phyloP scores from a whole-genome alignment of 176 grass and related monocot genomes.

The Oryza rufipogon region DNA sequence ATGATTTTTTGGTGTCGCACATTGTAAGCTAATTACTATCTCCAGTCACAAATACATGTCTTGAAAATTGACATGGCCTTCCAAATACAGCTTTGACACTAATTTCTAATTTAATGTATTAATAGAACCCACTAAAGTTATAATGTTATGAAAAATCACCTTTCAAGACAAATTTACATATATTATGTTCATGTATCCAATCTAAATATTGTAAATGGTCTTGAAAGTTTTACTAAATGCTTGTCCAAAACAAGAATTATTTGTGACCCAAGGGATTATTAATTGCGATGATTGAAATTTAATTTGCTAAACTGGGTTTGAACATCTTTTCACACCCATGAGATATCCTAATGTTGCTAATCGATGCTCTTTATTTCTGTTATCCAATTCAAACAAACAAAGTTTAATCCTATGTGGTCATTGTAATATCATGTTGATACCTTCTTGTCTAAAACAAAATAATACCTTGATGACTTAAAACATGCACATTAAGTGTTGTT shows the following conservation, averaged over 20 bases:
- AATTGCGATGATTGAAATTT: background rate
- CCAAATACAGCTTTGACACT: too few relatives aligned
- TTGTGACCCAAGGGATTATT: background rate
- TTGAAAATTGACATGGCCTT: too few relatives aligned
- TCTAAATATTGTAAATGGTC: too few relatives aligned
- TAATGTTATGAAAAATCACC: background rate
- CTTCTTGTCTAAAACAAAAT: background rate
- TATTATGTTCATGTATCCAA: too few relatives aligned
- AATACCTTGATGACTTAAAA: background rate
- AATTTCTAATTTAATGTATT: too few relatives aligned
- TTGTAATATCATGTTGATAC: background rate
- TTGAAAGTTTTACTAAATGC: too few relatives aligned
- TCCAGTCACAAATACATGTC: too few relatives aligned
- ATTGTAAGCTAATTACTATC: background rate
- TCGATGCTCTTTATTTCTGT: conserved; percentile 17
- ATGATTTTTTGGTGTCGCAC: background rate
- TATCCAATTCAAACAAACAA: conserved; percentile 6
- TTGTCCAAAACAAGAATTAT: too few relatives aligned
- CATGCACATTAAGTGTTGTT: conserved; percentile 7
- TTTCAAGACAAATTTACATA: background rate
- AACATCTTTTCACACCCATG: background rate
- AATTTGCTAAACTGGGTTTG: background rate
- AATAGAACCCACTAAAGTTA: background rate
- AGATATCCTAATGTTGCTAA: conserved; percentile 7
- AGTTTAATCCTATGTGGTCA: background rate